Evolutionary conservation across 768 basidiomycete genomes (phyloP).

Genomic region (Saitozyma sp.): DNA sequence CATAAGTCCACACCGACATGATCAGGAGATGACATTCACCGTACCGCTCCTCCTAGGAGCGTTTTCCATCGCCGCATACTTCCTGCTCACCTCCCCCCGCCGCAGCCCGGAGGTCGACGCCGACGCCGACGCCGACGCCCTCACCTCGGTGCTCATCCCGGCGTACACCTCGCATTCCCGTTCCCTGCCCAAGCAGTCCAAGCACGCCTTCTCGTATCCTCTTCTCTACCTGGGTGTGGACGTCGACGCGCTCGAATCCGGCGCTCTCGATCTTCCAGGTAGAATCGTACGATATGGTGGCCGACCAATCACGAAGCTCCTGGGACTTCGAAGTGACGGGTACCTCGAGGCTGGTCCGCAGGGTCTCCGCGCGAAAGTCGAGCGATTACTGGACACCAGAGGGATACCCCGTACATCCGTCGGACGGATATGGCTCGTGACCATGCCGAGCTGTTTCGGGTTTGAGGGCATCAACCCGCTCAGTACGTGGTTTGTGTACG

Average conservation of each 20-base stretch:
- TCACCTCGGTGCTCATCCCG: slow-evolving; percentile 23
- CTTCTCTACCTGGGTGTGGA: slow-evolving; percentile 63
- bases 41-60: background rate
- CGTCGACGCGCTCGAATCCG: slow-evolving; percentile 59
- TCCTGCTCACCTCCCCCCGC: background rate
- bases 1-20: too few species aligned
- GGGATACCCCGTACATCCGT: slow-evolving; percentile 34
- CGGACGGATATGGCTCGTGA: slow-evolving; percentile 68
- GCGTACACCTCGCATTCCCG: slow-evolving; percentile 25
- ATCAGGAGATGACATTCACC: background rate
- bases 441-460: slow-evolving; percentile 69
- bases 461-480: slow-evolving; percentile 72
- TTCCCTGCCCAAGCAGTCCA: slow-evolving; percentile 18
- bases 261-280: slow-evolving; percentile 56
- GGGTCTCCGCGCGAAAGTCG: slow-evolving; percentile 20
- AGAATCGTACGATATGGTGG: slow-evolving; percentile 63
- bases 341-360: slow-evolving; percentile 55
- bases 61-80: background rate
- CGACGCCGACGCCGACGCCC: background rate
- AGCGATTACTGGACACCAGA: slow-evolving; percentile 9
- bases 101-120: background rate
- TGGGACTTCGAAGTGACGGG: slow-evolving; percentile 57
- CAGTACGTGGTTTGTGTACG: slow-evolving; percentile 68
- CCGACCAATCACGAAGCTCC: slow-evolving; percentile 54
- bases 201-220: slow-evolving; percentile 43